Conservation (phyloP, 768 basidiomycete species). For the Mycena galopus region DNA sequence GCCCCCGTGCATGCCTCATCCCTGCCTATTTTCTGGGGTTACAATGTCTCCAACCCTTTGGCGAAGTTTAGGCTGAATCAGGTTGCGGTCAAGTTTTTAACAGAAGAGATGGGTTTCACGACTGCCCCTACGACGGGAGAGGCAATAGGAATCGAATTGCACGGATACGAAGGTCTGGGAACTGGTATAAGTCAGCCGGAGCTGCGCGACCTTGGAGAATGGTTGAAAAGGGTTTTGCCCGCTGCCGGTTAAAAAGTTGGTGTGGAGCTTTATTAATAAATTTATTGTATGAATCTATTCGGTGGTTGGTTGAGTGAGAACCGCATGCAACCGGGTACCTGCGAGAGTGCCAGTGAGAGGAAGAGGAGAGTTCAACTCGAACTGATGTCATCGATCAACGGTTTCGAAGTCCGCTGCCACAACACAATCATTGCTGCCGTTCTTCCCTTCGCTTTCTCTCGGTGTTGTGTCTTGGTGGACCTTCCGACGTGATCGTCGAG, state of each 20-base stretch:
- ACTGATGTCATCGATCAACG: too few species aligned
- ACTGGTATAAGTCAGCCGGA: slow-evolving; percentile 16
- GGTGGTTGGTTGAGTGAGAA: too few species aligned
- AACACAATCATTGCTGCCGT: too few species aligned
- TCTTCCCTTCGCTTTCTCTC: too few species aligned
- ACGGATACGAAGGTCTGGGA: slow-evolving; percentile 16
- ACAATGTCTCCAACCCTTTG: slow-evolving; percentile 12
- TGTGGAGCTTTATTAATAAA: too few species aligned
- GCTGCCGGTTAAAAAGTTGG: neutral
- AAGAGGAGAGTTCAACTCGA: too few species aligned
- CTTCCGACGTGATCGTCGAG: too few species aligned
- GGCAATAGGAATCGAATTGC: slow-evolving; percentile 11
- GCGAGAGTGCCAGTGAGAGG: too few species aligned
- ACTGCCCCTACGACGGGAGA: slow-evolving; percentile 10
- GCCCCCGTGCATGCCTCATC: slow-evolving; percentile 27
- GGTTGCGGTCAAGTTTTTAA: slow-evolving; percentile 7
- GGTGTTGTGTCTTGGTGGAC: too few species aligned
- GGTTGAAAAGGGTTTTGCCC: slow-evolving; percentile 37
- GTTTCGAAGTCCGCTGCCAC: too few species aligned
- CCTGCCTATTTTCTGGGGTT: slow-evolving; percentile 38
- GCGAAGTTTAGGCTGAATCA: slow-evolving; percentile 3
- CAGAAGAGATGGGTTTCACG: slow-evolving; percentile 11
- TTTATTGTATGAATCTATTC: too few species aligned
- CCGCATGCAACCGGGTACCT: too few species aligned
- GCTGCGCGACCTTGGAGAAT: slow-evolving; percentile 29